Percentiles rank a stretch among this genome's conserved stretches.
phyloP scores from a whole-genome alignment of 2,329 filamentous ascomycete genomes.

The Neofusicoccum laricinum region DNA sequence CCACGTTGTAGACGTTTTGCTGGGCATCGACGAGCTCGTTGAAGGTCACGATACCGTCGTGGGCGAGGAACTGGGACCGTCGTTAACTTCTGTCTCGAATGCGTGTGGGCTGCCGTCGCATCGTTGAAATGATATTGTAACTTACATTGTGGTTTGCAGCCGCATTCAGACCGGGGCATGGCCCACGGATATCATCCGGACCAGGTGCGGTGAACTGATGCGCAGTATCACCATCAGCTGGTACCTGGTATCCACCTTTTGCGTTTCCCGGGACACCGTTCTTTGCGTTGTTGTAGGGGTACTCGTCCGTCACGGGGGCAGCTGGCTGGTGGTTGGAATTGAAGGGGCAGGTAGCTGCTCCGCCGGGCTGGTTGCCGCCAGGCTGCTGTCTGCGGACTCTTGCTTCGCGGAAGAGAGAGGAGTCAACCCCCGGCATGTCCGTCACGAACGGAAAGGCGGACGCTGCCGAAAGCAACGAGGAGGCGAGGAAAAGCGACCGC shows the following conservation, averaged over 20 bases:
- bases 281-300: slow-evolving; percentile 44
- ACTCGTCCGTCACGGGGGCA: slow-evolving; percentile 32
- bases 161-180: slow-evolving; percentile 43
- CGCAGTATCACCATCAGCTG: slow-evolving; percentile 39
- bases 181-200: slow-evolving; percentile 40
- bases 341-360: slow-evolving; percentile 35
- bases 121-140: neutral
- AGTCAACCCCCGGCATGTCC: slow-evolving; percentile 36
- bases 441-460: slow-evolving; percentile 41
- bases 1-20: slow-evolving; percentile 47
- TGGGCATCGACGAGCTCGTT: slow-evolving; percentile 46
- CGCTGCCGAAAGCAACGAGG: slow-evolving; percentile 19
- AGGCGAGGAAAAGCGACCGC: slow-evolving; percentile 23
- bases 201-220: slow-evolving; percentile 37
- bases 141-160: slow-evolving; percentile 40
- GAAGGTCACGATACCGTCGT: slow-evolving; percentile 43
- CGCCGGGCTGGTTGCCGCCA: slow-evolving; percentile 21
- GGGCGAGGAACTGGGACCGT: slow-evolving; percentile 35
- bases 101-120: neutral
- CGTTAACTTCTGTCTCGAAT: neutral
- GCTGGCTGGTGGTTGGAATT: slow-evolving; percentile 40
- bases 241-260: slow-evolving; percentile 44
- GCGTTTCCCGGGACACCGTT: slow-evolving; percentile 42
- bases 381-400: slow-evolving; percentile 31
- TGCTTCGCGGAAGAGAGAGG: slow-evolving; percentile 27